phyloP scores from a whole-genome alignment of 1,284 basidiomycete species.

The Apiotrichum siamense region DNA sequence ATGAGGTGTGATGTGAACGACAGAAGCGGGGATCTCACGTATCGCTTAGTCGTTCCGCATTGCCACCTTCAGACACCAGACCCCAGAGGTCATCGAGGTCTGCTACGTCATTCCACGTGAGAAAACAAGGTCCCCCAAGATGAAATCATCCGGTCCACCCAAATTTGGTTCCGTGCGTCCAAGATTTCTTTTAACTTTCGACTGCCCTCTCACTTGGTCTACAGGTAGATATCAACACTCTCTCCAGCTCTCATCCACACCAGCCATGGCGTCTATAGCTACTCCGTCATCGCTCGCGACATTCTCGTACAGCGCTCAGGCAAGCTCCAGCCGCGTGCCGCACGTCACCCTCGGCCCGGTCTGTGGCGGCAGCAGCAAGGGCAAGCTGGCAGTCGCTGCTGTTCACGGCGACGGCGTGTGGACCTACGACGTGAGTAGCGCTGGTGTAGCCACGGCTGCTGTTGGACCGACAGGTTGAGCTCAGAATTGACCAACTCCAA shows the following conservation, averaged over 20 bases:
- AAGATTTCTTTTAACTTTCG: too few species aligned
- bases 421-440: slow-evolving; percentile 47
- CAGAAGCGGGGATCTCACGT: too few species aligned
- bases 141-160: background rate
- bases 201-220: background rate
- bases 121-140: background rate
- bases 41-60: too few species aligned
- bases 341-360: slow-evolving; percentile 40
- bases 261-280: slow-evolving; percentile 36
- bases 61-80: too few species aligned
- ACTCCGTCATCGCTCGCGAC: slow-evolving; percentile 39
- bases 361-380: slow-evolving; percentile 27
- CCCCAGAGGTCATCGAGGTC: too few species aligned
- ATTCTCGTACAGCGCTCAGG: slow-evolving; percentile 34
- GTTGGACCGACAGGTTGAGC: too few species aligned
- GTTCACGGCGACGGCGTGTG: slow-evolving; percentile 47
- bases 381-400: slow-evolving; percentile 37
- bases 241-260: background rate
- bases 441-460: too few species aligned
- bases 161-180: background rate
- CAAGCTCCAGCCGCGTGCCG: slow-evolving; percentile 33
- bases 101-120: too few species aligned
- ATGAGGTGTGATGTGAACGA: too few species aligned
- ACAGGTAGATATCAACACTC: background rate
- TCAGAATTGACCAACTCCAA: slow-evolving; percentile 10